Base-by-base conservation (phyloP, 371 early-diverging fungal species). In the Syncephalis plumigaleata region DNA sequence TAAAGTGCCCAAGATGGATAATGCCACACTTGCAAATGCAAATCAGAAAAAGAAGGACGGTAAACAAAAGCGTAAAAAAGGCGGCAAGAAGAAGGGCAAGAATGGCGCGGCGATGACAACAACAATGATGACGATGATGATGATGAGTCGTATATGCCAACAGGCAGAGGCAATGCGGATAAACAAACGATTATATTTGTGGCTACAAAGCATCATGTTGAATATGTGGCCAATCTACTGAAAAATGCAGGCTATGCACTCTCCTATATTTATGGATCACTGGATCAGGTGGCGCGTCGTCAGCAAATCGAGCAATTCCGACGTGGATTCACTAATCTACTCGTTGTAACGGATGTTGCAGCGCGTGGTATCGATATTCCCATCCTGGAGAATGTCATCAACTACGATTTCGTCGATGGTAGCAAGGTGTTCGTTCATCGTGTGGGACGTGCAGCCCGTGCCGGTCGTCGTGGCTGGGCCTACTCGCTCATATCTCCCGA, bases 331-430 rank as follows among this genome's bases (percentile, higher is more conserved):
- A 74, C 76, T 31, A 80, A 81, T 47, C 51, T 96, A 3, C 55
- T 99, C 47, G 78, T 99, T 7, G 98, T 97, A 9, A 99, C 99
- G 8, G 99, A 99, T 62, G 91, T 99, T 2, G 99, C 98, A 20
- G 97, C 98, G 22, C 87, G 99, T 68, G 99, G 99, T 79, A 85
- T 99, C 45, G 98, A 99, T 76, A 92, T 99, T 46, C 98, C 97
- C 16, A 78, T 89, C 17, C 66, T 99, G 24, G 91, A 93, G 56
- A 84, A 91, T 51, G 93, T 98, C 31, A 80, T 99, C 68, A 96
- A 97, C 65, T 98, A 92, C 59, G 96, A 98, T 52, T 93, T 98
- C 60, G 76, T 89, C 15, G 79, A 84, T 27, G 77, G 84, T 39
- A 79, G 86, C 59, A 98, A 96, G 62, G 84, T 96, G 18, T 92